phyloP scores from a whole-genome alignment of 2,329 filamentous ascomycete genomes.

The Monosporascus sp. region DNA sequence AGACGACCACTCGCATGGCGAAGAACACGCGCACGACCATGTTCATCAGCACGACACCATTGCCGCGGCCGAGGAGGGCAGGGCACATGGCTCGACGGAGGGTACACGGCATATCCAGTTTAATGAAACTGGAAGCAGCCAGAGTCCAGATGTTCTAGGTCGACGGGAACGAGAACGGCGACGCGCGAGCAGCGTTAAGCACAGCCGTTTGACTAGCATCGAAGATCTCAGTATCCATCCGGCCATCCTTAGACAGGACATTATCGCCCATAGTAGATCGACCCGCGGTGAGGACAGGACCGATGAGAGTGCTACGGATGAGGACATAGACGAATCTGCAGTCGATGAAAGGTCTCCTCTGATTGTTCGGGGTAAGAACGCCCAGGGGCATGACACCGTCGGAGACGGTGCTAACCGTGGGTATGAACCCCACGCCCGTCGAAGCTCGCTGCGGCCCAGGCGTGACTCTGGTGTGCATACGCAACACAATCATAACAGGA shows the following conservation, averaged over 20 bases:
- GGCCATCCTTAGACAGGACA: constrained; percentile 83
- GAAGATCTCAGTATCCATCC: constrained; percentile 80
- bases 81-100: constrained; percentile 35
- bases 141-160: constrained; percentile 22
- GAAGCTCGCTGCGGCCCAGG: constrained; percentile 25
- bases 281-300: constrained; percentile 46
- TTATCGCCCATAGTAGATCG: constrained; percentile 74
- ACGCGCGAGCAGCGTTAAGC: constrained; percentile 43
- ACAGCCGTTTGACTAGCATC: constrained; percentile 58
- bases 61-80: constrained; percentile 46
- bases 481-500: constrained; percentile 75
- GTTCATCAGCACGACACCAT: constrained; percentile 32
- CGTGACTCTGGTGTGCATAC: constrained; percentile 56
- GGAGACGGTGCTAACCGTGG: constrained; percentile 19
- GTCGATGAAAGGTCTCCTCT: constrained; percentile 35
- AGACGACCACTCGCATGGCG: constrained; percentile 44
- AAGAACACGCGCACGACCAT: constrained; percentile 45
- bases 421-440: constrained; percentile 21
- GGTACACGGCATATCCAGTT: constrained; percentile 35
- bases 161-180: constrained; percentile 37
- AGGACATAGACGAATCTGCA: constrained; percentile 32
- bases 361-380: constrained; percentile 16
- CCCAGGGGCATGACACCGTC: constrained; percentile 21
- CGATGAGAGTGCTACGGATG: constrained; percentile 50
- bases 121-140: constrained; percentile 26